These are phyloP conservation scores for Lepidopterella palustris DNA, from an alignment of 495 filamentous ascomycete species.

Conservation along the genomic window DNA sequence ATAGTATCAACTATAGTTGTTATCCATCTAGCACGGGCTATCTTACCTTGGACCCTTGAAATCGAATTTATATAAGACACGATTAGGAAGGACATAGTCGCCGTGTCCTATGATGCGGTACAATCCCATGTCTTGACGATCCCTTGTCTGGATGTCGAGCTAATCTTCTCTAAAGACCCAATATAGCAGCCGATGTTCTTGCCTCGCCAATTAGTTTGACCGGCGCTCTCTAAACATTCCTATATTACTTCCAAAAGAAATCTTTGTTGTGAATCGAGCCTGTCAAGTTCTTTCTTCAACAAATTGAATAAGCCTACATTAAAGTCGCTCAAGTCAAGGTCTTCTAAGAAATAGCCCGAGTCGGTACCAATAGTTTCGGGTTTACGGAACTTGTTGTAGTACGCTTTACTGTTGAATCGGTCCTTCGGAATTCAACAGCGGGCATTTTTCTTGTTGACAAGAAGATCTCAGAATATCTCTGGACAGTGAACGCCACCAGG, in stretches of 20 bases:
- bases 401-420: neutral
- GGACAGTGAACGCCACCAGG: neutral
- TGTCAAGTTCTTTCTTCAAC: neutral
- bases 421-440: neutral
- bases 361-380: neutral
- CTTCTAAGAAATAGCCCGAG: neutral
- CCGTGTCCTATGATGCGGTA: neutral
- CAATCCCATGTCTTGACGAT: neutral
- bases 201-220: neutral
- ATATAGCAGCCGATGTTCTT: neutral
- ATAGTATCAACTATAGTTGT: neutral
- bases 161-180: neutral
- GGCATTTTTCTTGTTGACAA: neutral
- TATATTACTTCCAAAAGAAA: neutral
- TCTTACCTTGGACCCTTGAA: conserved; percentile 7
- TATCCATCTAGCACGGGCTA: neutral
- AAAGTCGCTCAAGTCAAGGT: neutral
- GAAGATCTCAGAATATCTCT: neutral
- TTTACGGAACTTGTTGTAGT: neutral
- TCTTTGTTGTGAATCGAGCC: neutral
- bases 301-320: neutral
- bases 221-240: neutral
- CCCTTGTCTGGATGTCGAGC: neutral
- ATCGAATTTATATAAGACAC: conserved; percentile 4
- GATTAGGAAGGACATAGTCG: neutral